A percentile compares a stretch with the other conserved stretches of the same genome.
Conservation (phyloP, 352 stramenopile genomes). For the Phytophthora boehmeriae region DNA sequence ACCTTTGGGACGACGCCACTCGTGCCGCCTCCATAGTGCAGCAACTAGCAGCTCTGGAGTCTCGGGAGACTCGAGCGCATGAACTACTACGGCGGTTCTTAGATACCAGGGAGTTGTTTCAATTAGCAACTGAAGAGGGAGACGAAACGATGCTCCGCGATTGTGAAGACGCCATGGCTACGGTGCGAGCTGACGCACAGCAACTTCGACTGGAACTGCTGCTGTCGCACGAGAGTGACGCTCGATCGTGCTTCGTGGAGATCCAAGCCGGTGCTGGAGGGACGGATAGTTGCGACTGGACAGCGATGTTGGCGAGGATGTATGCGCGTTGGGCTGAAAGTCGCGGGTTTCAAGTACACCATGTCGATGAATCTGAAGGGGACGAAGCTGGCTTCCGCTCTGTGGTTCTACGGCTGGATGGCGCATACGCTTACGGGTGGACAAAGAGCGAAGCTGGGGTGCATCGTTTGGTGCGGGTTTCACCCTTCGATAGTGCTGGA, state of each 20-base stretch:
- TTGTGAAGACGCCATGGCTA: constrained; percentile 48
- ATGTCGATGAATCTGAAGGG: constrained; percentile 88
- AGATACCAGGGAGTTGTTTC: constrained; percentile 69
- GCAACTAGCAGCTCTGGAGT: constrained; percentile 61
- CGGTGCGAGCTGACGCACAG: constrained; percentile 47
- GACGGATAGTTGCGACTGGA: constrained; percentile 97
- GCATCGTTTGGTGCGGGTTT: constrained; percentile 95
- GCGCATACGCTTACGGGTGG: constrained; percentile 92
- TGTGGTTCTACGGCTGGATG: constrained; percentile 61
- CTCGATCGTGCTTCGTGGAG: constrained; percentile 76
- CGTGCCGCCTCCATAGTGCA: constrained; percentile 63
- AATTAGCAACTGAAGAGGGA: constrained; percentile 62
- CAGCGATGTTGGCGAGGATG: constrained; percentile 95
- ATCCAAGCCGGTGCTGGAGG: constrained; percentile 89
- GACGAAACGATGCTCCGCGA: constrained; percentile 58
- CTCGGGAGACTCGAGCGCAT: constrained; percentile 39
- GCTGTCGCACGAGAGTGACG: constrained; percentile 58
- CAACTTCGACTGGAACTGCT: constrained; percentile 68
- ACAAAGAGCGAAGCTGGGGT: constrained; percentile 95
- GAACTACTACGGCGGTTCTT: constrained; percentile 55
- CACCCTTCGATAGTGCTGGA: constrained; percentile 94
- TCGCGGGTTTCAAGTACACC: constrained; percentile 69
- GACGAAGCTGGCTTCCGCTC: constrained; percentile 75
- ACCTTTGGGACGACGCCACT: constrained; percentile 72
- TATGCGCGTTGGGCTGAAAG: constrained; percentile 83